A percentile compares a stretch with the other conserved stretches of the same genome.
Evolutionary conservation across 202 grass and related monocot species (phyloP).

Genomic region (Alloteropsis angusta): DNA sequence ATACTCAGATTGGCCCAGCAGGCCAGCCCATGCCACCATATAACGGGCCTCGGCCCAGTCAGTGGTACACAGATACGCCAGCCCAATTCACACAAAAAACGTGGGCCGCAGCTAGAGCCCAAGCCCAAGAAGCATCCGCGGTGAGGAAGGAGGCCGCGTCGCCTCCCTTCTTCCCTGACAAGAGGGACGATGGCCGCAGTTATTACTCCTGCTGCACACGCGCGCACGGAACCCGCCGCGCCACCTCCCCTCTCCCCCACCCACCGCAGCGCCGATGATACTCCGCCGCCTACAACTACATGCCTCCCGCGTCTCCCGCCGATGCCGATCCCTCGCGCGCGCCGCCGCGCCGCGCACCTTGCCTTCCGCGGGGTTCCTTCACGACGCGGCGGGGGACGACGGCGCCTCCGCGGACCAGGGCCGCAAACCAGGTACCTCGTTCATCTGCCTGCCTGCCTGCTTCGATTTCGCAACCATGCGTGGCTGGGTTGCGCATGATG

Average conservation of each 20-base stretch:
- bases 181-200: neutral
- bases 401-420: neutral
- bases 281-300: neutral
- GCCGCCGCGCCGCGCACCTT: neutral
- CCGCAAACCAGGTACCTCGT: neutral
- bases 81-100: too few species aligned
- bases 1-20: too few species aligned
- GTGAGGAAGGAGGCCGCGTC: slow-evolving; percentile 31
- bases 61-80: too few species aligned
- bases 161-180: neutral
- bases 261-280: slow-evolving; percentile 26
- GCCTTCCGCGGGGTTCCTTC: neutral
- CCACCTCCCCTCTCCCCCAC: neutral
- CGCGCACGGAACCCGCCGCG: neutral
- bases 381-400: neutral
- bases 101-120: neutral
- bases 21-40: too few species aligned
- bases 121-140: neutral
- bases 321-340: neutral
- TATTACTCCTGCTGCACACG: neutral
- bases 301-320: neutral
- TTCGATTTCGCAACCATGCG: neutral
- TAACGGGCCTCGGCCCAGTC: too few species aligned
- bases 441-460: neutral
- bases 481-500: too few species aligned